Conservation (phyloP, 116 monocot species). For the Posidonia oceanica region DNA sequence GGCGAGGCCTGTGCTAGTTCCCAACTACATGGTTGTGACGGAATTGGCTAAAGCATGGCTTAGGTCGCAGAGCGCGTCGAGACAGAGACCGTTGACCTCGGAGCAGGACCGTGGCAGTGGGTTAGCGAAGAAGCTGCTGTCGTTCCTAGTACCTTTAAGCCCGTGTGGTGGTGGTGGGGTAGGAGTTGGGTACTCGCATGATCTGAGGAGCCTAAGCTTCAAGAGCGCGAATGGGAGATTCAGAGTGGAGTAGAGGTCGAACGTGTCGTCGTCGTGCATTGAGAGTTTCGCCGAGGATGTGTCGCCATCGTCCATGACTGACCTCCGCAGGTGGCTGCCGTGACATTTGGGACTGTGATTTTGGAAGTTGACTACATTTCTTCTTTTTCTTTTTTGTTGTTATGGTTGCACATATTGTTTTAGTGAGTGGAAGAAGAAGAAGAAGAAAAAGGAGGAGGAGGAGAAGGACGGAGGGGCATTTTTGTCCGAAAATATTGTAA, state of each 20-base stretch:
- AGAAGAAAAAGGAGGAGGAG: too few relatives aligned
- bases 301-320: conserved; percentile 83
- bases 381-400: too few relatives aligned
- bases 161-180: conserved; percentile 5
- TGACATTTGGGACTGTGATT: conserved; percentile 1
- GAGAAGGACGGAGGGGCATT: too few relatives aligned
- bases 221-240: conserved; percentile 68
- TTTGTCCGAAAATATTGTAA: too few relatives aligned
- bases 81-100: conserved; percentile 73
- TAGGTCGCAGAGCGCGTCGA: conserved; percentile 84
- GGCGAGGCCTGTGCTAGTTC: too few relatives aligned
- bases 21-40: conserved; percentile 96
- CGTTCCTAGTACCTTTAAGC: conserved; percentile 54
- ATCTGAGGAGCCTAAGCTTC: conserved; percentile 59
- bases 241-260: conserved; percentile 45
- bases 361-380: too few relatives aligned
- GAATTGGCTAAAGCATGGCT: conserved; percentile 84
- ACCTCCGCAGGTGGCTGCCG: conserved; percentile 76
- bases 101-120: conserved; percentile 34
- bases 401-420: too few relatives aligned
- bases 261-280: conserved; percentile 41
- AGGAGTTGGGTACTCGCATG: conserved; percentile 23
- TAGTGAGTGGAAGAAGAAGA: too few relatives aligned
- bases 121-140: conserved; percentile 73
- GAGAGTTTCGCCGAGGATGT: conserved; percentile 68